A percentile compares a stretch with the other conserved stretches of the same genome.
These are phyloP conservation scores for Rehmannia glutinosa DNA, from an alignment of 257 asterid species.

Conservation along the genomic window DNA sequence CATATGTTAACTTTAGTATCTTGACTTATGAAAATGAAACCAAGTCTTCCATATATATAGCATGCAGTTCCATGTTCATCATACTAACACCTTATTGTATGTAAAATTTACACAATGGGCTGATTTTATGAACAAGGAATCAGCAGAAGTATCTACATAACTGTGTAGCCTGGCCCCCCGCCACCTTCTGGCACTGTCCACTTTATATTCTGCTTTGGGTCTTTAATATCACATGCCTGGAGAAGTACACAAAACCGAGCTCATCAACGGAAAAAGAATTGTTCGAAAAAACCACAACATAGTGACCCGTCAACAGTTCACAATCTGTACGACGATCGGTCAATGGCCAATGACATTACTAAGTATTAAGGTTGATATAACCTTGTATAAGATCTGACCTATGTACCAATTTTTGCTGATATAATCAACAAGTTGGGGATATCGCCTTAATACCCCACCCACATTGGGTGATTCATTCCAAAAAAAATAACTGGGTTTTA, in stretches of 20 bases:
- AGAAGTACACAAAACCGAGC: constrained; percentile 5
- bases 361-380: no score
- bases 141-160: constrained; percentile 44
- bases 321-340: neutral
- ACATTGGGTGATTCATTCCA: no score
- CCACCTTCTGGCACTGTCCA: constrained; percentile 99
- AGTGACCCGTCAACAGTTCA: neutral
- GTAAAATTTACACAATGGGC: neutral
- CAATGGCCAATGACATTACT: neutral
- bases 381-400: no score
- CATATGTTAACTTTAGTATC: no score
- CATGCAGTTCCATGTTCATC: neutral
- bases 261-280: neutral
- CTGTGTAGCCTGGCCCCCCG: constrained; percentile 92
- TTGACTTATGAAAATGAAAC: neutral
- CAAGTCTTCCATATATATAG: no score
- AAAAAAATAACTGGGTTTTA: no score
- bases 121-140: no score
- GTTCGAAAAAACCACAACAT: neutral
- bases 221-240: constrained; percentile 97
- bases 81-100: neutral
- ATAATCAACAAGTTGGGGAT: no score
- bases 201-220: constrained; percentile 81
- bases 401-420: no score
- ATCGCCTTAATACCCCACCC: no score